Evolutionary conservation across 1,284 basidiomycete species (phyloP).

Genomic region (Leucoagaricus sp.): DNA sequence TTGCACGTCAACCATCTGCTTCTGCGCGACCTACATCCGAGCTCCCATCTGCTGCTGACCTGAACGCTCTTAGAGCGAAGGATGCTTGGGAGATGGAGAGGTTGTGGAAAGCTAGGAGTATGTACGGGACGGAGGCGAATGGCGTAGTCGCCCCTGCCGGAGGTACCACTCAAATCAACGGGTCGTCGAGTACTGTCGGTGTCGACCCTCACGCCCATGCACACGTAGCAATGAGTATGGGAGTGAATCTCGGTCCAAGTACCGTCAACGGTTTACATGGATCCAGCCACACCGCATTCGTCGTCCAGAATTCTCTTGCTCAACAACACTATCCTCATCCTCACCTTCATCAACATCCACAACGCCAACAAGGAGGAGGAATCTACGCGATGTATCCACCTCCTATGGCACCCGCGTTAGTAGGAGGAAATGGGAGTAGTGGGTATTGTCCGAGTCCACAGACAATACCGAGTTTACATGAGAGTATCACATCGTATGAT

Average conservation of each 20-base stretch:
- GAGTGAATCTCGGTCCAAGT: slow-evolving; percentile 5
- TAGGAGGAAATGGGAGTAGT: neutral
- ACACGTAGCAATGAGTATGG: slow-evolving; percentile 7
- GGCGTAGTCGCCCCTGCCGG: slow-evolving; percentile 18
- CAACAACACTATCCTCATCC: slow-evolving; percentile 21
- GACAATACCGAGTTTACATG: slow-evolving; percentile 13
- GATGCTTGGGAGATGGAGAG: slow-evolving; percentile 83
- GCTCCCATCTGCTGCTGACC: slow-evolving; percentile 63
- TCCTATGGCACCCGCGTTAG: neutral
- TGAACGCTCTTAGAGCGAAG: slow-evolving; percentile 66
- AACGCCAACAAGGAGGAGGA: neutral
- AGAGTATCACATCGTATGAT: slow-evolving; percentile 12
- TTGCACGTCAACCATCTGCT: slow-evolving; percentile 45
- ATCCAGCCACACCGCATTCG: slow-evolving; percentile 72
- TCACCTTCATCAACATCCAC: slow-evolving; percentile 6
- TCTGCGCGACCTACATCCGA: slow-evolving; percentile 70
- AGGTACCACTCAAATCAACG: slow-evolving; percentile 27
- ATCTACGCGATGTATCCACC: slow-evolving; percentile 1
- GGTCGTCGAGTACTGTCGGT: slow-evolving; percentile 16
- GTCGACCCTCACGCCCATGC: neutral
- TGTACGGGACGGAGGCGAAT: slow-evolving; percentile 55
- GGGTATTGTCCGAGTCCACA: slow-evolving; percentile 12
- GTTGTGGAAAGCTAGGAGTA: slow-evolving; percentile 73
- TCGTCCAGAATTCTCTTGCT: slow-evolving; percentile 61
- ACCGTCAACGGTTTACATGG: slow-evolving; percentile 43